Base-by-base conservation (phyloP, 306 rosid genomes). In the Adenanthera pavonina region DNA sequence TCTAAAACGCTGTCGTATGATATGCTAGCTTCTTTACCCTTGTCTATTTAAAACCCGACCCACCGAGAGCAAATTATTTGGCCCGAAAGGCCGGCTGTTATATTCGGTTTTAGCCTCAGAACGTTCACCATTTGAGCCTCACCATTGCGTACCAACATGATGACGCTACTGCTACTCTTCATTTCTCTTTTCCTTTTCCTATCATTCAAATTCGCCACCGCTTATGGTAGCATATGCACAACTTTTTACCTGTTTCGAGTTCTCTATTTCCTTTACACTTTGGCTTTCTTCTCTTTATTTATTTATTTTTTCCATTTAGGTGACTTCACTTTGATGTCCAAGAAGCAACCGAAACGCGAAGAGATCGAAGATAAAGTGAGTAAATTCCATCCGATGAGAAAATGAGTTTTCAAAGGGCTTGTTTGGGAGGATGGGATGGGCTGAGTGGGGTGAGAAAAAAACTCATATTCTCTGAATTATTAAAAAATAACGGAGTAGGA, bases 261-360 rank as follows among this genome's bases (percentile, higher is more conserved):
- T 71, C 10, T 59, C 34, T 6, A 19, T 33, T 40, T 30, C 11
- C 4, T 74, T n/a, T 57, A 19, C 59, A 49, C 16, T 71, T 7
- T 10, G 48, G 17, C 12, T 14, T 60, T 34, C 59, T 71, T 34
- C 59, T 71, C 82, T 2, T 30, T 44, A 13, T 48, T 25, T 25
- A 25, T 25, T 25, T 25, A 25, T 25, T 25, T 20, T 30, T 51
- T 4, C 15, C 15, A 76, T 57, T 73, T 5, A 93, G 99, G 92
- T 40, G 99, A 93, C 87, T 93, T 91, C 83, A 93, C 99, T 56
- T 87, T 95, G 86, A 87, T 88, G 86, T 93, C 91, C 5, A 95
- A 89, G 84, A 89, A 78, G 66, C 84, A 85, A 74, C 89, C 88
- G 12, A 95, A 89, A 81, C 95, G 84, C 19, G 80, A 93, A 75